A percentile compares a stretch with the other conserved stretches of the same genome.
These are phyloP conservation scores for Mortierella antarctica DNA, from an alignment of 192 early-diverging fungal genomes.

Conservation along the genomic window DNA sequence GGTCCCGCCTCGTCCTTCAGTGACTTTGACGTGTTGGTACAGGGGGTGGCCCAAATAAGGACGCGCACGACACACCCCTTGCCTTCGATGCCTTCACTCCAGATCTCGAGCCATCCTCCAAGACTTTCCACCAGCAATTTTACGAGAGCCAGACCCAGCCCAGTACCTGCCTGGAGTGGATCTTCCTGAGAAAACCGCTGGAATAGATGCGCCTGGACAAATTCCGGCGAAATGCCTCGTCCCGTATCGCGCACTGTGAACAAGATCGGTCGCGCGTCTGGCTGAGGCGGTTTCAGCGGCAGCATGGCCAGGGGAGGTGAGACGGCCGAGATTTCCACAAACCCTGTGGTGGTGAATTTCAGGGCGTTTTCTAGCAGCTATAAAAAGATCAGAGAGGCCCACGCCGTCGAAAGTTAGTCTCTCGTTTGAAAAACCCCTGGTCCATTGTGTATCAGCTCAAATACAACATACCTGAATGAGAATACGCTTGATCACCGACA, in stretches of 20 bases:
- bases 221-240: slow-evolving; percentile 55
- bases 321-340: slow-evolving; percentile 55
- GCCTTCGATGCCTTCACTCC: slow-evolving; percentile 51
- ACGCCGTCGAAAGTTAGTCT: not conserved
- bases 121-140: slow-evolving; percentile 56
- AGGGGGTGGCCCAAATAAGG: slow-evolving; percentile 30
- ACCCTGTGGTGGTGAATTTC: slow-evolving; percentile 63
- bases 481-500: slow-evolving; percentile 23
- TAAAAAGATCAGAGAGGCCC: not conserved
- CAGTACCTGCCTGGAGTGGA: slow-evolving; percentile 59
- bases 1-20: slow-evolving; percentile 9
- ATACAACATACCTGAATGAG: slow-evolving; percentile 26
- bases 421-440: no score
- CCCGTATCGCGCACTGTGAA: slow-evolving; percentile 65
- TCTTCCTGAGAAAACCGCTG: slow-evolving; percentile 64
- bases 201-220: slow-evolving; percentile 54
- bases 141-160: slow-evolving; percentile 59
- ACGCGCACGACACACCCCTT: slow-evolving; percentile 48
- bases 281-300: slow-evolving; percentile 24
- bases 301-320: slow-evolving; percentile 18
- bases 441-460: no score
- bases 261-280: slow-evolving; percentile 37
- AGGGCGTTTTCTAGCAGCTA: slow-evolving; percentile 56
- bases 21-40: not conserved
- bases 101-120: slow-evolving; percentile 59